Evolutionary conservation across 1,139 yeast genomes (phyloP), one percentile per base, ranked within the genome.

Genomic region (Geotrichum reessii): DNA sequence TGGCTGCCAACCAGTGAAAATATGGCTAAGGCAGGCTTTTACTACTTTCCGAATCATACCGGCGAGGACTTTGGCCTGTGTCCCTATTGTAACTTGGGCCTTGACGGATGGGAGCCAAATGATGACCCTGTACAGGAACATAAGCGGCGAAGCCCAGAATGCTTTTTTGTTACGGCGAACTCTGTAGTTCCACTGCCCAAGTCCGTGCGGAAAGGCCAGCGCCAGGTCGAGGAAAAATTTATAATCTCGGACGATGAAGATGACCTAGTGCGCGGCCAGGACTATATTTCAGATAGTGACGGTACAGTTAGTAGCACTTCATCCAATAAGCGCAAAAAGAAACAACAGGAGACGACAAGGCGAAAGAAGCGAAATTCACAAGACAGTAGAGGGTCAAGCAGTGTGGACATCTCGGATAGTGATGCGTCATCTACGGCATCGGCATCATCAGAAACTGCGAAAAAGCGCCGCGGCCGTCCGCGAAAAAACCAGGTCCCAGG

Each of bases 1-100:
- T 73, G 76, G 63, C 67, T 65, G 8, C 82, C 87, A 0, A 77
- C 79, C 0, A 69, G 76, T 31, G 60, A 72, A 67, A 67, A 70
- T 21, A 74, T 86, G 78, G 88, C 90, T 1, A 78, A 77, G 42
- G 77, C 82, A 28, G 97, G 97, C 0, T 88, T 89, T 70, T 84
- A 78, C 67, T 87, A 78, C 70, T 76, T 82, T 14, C 95, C 96
- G 75, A 69, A 79, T 79, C 61, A 79, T 78, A 64, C 65, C 1
- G 74, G 71, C 6, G 88, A 85, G 63, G 95, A 87, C 67, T 73
- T 82, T n/a, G 87, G 83, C 0, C 77, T 80, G 12, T 89, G 96
- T 66, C 77, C 85, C 62, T 87, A 86, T 66, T 89, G 96, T 70
- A 84, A 81, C 7, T 74, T 84, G 21, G 77, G 84, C 0, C 74